Evolutionary conservation across 148 eudicot species (phyloP).

Genomic region (Cornus kousa): DNA sequence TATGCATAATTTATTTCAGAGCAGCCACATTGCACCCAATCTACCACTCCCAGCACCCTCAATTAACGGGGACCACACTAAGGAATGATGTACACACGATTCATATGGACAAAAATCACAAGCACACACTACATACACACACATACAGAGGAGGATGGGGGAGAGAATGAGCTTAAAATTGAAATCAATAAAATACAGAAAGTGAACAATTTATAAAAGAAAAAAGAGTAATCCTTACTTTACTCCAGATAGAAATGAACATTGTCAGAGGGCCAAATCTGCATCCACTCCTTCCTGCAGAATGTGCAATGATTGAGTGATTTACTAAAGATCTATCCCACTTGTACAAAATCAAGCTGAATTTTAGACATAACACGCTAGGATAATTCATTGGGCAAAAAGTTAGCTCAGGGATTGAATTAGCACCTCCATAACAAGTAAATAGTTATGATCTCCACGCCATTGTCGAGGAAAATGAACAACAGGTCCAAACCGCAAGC

Average conservation of each 20-base stretch:
- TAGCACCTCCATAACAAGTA: conserved; percentile 83
- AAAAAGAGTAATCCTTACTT: conserved; percentile 27
- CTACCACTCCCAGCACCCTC: too few relatives aligned
- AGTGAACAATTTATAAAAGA: background rate
- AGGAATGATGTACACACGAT: too few relatives aligned
- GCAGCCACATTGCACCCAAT: too few relatives aligned
- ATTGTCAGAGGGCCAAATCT: conserved; percentile 66
- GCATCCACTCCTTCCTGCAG: conserved; percentile 59
- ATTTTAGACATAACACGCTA: background rate
- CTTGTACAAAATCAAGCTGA: background rate
- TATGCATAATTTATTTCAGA: too few relatives aligned
- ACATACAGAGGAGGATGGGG: background rate
- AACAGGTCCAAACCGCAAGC: conserved; percentile 82
- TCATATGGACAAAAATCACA: too few relatives aligned
- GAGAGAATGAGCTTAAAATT: background rate
- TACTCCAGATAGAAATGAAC: conserved; percentile 83
- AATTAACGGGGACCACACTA: too few relatives aligned
- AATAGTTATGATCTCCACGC: conserved; percentile 63
- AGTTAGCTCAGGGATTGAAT: background rate
- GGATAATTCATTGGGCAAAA: background rate
- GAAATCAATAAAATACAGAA: background rate
- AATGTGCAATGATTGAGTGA: background rate
- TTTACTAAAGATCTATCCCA: background rate
- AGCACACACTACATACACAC: background rate
- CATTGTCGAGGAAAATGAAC: conserved; percentile 89